Percentiles rank a stretch among this genome's conserved stretches.
Evolutionary conservation across 192 early-diverging fungal species (phyloP).

Genomic region (Coemansia sp.): DNA sequence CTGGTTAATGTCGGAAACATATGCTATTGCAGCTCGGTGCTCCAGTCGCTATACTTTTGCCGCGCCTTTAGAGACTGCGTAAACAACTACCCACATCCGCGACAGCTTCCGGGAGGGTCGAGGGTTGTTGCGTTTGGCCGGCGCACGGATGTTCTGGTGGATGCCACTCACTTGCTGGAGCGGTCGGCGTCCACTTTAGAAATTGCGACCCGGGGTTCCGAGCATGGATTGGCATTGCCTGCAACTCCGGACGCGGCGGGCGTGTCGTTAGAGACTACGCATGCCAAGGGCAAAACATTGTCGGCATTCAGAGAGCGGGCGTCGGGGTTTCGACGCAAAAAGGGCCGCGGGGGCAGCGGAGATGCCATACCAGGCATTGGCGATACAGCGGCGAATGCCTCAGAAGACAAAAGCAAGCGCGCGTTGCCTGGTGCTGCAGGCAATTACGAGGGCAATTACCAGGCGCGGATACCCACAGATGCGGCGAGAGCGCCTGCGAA

Average conservation of each 20-base stretch:
- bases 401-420: slow-evolving; percentile 21
- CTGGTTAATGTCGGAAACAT: slow-evolving; percentile 77
- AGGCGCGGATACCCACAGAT: neutral
- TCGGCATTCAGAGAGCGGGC: slow-evolving; percentile 32
- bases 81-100: slow-evolving; percentile 65
- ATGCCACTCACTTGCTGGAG: neutral
- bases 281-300: slow-evolving; percentile 8
- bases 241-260: slow-evolving; percentile 3
- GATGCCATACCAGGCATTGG: neutral
- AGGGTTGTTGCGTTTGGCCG: slow-evolving; percentile 3
- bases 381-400: neutral
- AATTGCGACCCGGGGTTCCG: neutral
- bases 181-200: slow-evolving; percentile 4
- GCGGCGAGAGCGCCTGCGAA: slow-evolving; percentile 2
- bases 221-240: neutral
- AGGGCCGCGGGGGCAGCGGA: slow-evolving; percentile 19
- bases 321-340: slow-evolving; percentile 33
- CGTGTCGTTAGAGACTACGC: neutral
- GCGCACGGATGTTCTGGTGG: too few relatives aligned
- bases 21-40: slow-evolving; percentile 90
- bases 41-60: slow-evolving; percentile 95
- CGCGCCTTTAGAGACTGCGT: slow-evolving; percentile 91
- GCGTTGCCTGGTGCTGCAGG: neutral
- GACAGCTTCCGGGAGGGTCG: slow-evolving; percentile 7
- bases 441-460: neutral